A percentile compares a stretch with the other conserved stretches of the same genome.
These are phyloP conservation scores for Marsdenia floribunda DNA, from an alignment of 257 asterid genomes.

Conservation along the genomic window DNA sequence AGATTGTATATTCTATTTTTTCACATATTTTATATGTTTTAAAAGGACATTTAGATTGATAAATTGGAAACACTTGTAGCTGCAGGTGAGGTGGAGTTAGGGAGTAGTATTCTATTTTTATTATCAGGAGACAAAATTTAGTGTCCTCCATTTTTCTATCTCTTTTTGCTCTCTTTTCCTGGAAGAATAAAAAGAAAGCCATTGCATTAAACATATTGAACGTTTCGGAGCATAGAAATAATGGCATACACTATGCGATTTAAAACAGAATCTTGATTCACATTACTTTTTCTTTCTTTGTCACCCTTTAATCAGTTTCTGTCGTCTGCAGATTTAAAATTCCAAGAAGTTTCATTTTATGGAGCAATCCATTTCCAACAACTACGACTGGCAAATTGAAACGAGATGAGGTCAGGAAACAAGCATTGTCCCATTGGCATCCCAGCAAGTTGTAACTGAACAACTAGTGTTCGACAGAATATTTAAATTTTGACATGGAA, in stretches of 20 bases:
- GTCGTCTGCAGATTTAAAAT: conserved; percentile 60
- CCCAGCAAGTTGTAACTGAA: conserved; percentile 51
- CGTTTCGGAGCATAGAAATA: too few relatives aligned
- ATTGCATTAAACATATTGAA: too few relatives aligned
- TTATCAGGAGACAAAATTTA: background rate
- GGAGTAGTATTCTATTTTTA: background rate
- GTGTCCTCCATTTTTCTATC: background rate
- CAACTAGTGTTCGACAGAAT: background rate
- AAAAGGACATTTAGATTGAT: background rate
- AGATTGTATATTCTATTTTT: background rate
- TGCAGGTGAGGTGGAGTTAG: background rate
- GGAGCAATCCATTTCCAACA: conserved; percentile 60
- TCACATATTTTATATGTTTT: background rate
- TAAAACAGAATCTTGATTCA: background rate
- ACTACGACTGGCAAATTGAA: conserved; percentile 77
- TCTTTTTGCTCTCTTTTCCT: background rate
- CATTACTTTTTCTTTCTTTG: background rate
- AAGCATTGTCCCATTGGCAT: conserved; percentile 38
- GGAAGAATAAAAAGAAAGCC: background rate
- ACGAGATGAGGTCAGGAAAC: conserved; percentile 59
- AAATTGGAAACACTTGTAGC: background rate
- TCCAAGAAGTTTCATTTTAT: conserved; percentile 50
- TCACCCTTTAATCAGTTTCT: background rate
- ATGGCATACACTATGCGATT: too few relatives aligned
- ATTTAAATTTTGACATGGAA: conserved; percentile 1